phyloP scores from a whole-genome alignment of 352 stramenopile genomes.

The Phytophthora megakarya region DNA sequence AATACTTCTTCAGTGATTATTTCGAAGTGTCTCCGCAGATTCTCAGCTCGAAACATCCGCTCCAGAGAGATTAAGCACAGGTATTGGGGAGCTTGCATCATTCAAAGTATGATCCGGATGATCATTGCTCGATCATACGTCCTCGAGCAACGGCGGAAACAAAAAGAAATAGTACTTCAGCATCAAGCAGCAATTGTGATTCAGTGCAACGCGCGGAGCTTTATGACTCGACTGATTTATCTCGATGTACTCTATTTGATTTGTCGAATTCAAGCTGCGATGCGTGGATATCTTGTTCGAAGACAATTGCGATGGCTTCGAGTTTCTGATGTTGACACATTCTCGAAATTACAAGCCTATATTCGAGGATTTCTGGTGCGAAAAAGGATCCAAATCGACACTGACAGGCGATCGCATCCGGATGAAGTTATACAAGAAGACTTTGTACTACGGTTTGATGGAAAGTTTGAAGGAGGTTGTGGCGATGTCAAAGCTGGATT shows the following conservation, averaged over 20 bases:
- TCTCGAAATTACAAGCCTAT: conserved; percentile 55
- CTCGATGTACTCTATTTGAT: conserved; percentile 82
- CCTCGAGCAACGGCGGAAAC: conserved; percentile 10
- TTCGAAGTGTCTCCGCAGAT: conserved; percentile 42
- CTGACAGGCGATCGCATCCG: conserved; percentile 1
- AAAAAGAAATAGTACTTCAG: conserved; percentile 8
- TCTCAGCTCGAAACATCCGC: conserved; percentile 33
- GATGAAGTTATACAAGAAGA: conserved; percentile 8
- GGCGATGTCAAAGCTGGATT: background rate
- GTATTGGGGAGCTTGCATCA: conserved; percentile 41
- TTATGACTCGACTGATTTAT: conserved; percentile 79
- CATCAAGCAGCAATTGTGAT: conserved; percentile 53
- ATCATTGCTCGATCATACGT: conserved; percentile 27
- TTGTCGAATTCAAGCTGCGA: conserved; percentile 74
- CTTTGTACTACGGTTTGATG: background rate
- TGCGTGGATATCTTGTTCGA: conserved; percentile 68
- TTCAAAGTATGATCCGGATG: conserved; percentile 54
- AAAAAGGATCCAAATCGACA: conserved; percentile 8
- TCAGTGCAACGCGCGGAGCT: conserved; percentile 55
- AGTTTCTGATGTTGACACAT: conserved; percentile 47
- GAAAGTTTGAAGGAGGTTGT: background rate
- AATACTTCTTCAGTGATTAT: conserved; percentile 49
- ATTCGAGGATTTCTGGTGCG: conserved; percentile 43
- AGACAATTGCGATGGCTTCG: conserved; percentile 57
- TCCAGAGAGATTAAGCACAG: conserved; percentile 35